Percentiles rank a stretch among this genome's conserved stretches.
Evolutionary conservation across 306 rosid species (phyloP).

Genomic region (Castanopsis chinensis): DNA sequence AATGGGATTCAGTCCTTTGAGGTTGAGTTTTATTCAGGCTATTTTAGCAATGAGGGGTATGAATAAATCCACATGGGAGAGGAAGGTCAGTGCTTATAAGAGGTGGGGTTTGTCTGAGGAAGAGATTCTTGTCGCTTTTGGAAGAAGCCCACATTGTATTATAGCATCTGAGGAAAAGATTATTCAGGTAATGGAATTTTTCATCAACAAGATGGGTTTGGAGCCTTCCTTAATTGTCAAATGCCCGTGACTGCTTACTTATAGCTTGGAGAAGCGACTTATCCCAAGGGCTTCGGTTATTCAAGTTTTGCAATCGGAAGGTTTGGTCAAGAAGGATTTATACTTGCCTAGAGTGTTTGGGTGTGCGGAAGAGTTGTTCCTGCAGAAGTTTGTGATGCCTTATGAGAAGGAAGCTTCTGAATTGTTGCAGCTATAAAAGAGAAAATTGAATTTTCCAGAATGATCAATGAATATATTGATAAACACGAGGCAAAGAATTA

Average conservation of each 20-base stretch:
- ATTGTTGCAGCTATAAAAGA: constrained; percentile 21
- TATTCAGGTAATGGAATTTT: constrained; percentile 30
- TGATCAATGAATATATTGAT: not conserved
- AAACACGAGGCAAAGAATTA: too few species aligned
- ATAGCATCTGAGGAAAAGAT: constrained; percentile 33
- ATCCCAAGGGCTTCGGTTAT: constrained; percentile 40
- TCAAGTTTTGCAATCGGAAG: constrained; percentile 25
- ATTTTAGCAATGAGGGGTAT: not conserved
- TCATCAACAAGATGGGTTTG: constrained; percentile 36
- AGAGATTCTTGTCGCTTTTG: too few species aligned
- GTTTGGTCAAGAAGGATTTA: constrained; percentile 21
- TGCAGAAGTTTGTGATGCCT: constrained; percentile 22
- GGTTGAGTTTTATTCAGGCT: constrained; percentile 19
- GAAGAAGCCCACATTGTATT: constrained; percentile 21
- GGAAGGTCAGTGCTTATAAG: constrained; percentile 1
- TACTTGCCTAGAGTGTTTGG: not conserved
- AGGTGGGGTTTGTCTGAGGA: too few species aligned
- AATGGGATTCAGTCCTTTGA: constrained; percentile 11
- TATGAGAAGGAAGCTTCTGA: constrained; percentile 28
- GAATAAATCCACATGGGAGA: constrained; percentile 28
- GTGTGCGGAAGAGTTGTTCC: constrained; percentile 1
- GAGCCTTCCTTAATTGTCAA: constrained; percentile 12
- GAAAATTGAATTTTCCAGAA: not conserved
- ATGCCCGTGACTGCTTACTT: constrained; percentile 20
- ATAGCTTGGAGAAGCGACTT: constrained; percentile 30